A percentile compares a stretch with the other conserved stretches of the same genome.
Evolutionary conservation across 2,329 filamentous ascomycete genomes (phyloP).

Genomic region (Geosmithia putterillii): DNA sequence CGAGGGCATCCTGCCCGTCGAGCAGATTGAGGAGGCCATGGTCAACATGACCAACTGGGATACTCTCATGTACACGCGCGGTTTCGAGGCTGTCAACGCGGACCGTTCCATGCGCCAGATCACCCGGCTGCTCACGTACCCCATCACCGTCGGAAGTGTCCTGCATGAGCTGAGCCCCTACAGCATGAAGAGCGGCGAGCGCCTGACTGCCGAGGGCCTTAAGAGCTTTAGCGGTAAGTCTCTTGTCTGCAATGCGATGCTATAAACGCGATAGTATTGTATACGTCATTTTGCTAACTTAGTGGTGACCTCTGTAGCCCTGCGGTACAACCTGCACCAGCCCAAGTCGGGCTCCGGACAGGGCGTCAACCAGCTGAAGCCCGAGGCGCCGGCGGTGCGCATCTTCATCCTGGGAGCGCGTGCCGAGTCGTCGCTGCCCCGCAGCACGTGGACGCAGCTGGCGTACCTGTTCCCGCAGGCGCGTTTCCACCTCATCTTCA

Average conservation of each 20-base stretch:
- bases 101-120: constrained; percentile 87
- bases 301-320: constrained; percentile 38
- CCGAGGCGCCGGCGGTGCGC: constrained; percentile 77
- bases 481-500: constrained; percentile 85
- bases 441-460: constrained; percentile 88
- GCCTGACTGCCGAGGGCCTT: constrained; percentile 76
- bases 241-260: not conserved
- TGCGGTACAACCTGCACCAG: constrained; percentile 89
- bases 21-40: constrained; percentile 82
- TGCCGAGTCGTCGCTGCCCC: constrained; percentile 91
- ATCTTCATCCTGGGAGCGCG: constrained; percentile 90
- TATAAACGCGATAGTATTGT: not conserved
- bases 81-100: constrained; percentile 83
- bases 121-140: constrained; percentile 87
- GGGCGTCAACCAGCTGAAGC: constrained; percentile 66
- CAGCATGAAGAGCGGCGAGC: constrained; percentile 58
- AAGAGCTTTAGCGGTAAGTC: constrained; percentile 82
- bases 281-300: not conserved
- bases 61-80: constrained; percentile 84
- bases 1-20: constrained; percentile 83
- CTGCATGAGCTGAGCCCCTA: constrained; percentile 94
- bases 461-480: constrained; percentile 89
- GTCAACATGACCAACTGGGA: constrained; percentile 99
- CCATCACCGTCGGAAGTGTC: constrained; percentile 80
- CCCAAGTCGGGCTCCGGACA: constrained; percentile 64